These are phyloP conservation scores for Mitragyna speciosa DNA, from an alignment of 257 asterid genomes.

Conservation along the genomic window DNA sequence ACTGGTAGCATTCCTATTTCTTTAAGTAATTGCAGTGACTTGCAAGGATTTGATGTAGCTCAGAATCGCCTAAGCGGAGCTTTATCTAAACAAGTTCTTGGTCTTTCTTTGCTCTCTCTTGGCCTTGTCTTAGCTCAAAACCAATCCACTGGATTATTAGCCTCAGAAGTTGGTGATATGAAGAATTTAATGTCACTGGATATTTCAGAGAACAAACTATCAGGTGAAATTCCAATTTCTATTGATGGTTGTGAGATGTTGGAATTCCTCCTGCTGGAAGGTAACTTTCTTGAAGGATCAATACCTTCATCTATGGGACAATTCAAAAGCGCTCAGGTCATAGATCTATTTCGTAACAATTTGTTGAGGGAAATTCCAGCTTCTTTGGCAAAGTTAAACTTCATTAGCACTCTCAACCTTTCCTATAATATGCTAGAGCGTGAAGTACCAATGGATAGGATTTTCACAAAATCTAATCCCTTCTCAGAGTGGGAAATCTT, in stretches of 20 bases:
- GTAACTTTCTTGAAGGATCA: conserved; percentile 26
- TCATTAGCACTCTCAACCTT: conserved; percentile 25
- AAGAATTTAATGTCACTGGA: conserved; percentile 14
- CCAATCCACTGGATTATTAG: conserved; percentile 30
- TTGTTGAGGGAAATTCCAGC: conserved; percentile 31
- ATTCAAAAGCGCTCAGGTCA: conserved; percentile 18
- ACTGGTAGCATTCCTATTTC: conserved; percentile 34
- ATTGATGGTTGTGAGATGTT: conserved; percentile 29
- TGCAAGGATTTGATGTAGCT: not conserved
- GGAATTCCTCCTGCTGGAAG: conserved; percentile 16
- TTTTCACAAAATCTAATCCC: conserved; percentile 22
- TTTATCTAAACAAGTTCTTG: conserved; percentile 15
- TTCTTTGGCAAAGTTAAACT: conserved; percentile 22
- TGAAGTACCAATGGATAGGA: conserved; percentile 29
- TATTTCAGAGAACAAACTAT: conserved; percentile 27
- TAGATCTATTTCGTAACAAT: conserved; percentile 36
- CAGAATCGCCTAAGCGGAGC: conserved; percentile 16
- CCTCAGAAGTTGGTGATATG: conserved; percentile 28
- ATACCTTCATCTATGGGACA: conserved; percentile 29
- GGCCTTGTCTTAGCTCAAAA: conserved; percentile 13
- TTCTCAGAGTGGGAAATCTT: conserved; percentile 26
- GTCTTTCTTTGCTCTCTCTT: not conserved
- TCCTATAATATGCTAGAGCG: conserved; percentile 37
- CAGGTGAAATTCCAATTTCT: conserved; percentile 33
- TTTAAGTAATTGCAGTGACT: conserved; percentile 20